A percentile compares a stretch with the other conserved stretches of the same genome.
These are phyloP conservation scores for Microdochium bolleyi DNA, from an alignment of 2,329 filamentous ascomycete species.

Conservation along the genomic window DNA sequence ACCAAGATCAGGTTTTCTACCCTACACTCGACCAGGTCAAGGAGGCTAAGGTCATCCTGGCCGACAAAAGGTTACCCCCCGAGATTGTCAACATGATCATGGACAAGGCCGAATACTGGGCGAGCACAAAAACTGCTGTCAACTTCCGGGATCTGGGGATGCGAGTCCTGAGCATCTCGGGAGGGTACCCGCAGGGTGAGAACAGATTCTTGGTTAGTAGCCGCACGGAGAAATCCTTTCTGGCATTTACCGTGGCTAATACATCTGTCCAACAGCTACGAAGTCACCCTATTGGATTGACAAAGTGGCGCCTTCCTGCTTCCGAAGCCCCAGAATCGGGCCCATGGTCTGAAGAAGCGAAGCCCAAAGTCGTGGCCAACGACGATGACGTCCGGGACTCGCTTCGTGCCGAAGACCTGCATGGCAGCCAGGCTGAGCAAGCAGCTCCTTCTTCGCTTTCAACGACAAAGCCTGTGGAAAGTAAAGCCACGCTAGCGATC, in stretches of 20 bases:
- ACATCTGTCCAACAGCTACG: conserved; percentile 21
- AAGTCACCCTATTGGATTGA: conserved; percentile 30
- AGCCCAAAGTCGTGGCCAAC: conserved; percentile 3
- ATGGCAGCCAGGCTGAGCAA: not conserved
- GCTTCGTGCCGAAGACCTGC: too few species aligned
- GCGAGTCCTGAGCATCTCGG: conserved; percentile 7
- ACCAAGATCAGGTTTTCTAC: conserved; percentile 7
- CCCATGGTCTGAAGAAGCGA: conserved; percentile 12
- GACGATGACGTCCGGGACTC: not conserved
- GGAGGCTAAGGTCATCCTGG: conserved; percentile 21
- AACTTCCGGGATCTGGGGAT: conserved; percentile 12
- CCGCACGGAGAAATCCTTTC: not conserved
- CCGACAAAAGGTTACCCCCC: conserved; percentile 35
- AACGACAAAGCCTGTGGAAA: not conserved
- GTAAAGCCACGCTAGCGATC: not conserved
- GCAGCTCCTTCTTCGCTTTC: too few species aligned
- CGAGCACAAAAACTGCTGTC: conserved; percentile 30
- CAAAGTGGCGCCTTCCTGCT: conserved; percentile 15
- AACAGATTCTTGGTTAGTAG: conserved; percentile 31
- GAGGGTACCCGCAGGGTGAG: conserved; percentile 13
- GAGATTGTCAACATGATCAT: conserved; percentile 49
- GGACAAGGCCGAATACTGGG: conserved; percentile 57
- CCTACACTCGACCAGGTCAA: conserved; percentile 31
- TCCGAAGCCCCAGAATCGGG: conserved; percentile 10
- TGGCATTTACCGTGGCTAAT: conserved; percentile 1